These are phyloP conservation scores for Tolypocladium tropicale DNA, from an alignment of 2,329 filamentous ascomycete genomes.

Conservation along the genomic window DNA sequence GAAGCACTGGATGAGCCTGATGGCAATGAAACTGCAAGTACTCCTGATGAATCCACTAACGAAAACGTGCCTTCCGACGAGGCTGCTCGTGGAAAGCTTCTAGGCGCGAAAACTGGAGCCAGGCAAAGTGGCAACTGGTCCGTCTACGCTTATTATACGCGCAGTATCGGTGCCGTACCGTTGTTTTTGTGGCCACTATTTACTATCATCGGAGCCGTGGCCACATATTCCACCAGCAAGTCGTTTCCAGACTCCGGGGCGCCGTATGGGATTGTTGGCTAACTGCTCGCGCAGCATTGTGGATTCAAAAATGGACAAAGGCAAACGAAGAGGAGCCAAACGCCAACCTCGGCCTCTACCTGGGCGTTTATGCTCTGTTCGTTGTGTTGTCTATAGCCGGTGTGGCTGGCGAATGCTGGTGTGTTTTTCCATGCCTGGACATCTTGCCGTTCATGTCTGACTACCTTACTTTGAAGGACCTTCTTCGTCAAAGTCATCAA, in stretches of 20 bases:
- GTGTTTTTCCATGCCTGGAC: background rate
- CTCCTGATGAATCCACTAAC: background rate
- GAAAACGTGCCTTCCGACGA: background rate
- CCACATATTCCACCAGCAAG: background rate
- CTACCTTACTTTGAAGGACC: background rate
- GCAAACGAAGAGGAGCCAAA: background rate
- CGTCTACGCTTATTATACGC: background rate
- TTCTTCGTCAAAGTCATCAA: constrained; percentile 1
- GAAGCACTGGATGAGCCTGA: background rate
- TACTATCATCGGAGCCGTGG: background rate
- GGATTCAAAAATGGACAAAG: background rate
- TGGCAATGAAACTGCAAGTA: background rate
- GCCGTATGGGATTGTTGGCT: background rate
- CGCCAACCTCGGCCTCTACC: background rate
- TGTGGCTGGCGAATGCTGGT: background rate
- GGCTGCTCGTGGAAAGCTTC: background rate
- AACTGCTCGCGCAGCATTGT: background rate
- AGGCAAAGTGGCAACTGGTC: background rate
- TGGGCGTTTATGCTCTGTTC: background rate
- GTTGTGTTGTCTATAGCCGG: background rate
- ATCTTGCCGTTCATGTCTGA: too few species aligned
- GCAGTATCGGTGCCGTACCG: background rate
- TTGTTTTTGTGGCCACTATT: background rate
- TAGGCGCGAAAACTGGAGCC: background rate
- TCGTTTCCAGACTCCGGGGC: background rate